Evolutionary conservation across 257 asterid genomes (phyloP), one percentile per base, ranked within the genome.

Genomic region (Leptodermis oblonga): DNA sequence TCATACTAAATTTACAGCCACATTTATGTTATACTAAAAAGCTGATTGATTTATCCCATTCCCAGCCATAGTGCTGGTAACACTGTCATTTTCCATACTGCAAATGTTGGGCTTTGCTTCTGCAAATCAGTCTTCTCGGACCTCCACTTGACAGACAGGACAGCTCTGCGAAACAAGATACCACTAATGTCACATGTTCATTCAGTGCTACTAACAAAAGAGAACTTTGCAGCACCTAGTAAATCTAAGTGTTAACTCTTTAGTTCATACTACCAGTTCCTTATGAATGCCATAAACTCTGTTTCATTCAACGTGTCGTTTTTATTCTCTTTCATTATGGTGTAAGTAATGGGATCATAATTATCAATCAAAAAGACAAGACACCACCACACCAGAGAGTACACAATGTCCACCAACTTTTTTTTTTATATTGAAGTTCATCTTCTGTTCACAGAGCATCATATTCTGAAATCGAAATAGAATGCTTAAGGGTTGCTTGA

Each of bases 71-170:
- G 63, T 28, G 36, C 23, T n/a, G n/a, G n/a, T n/a, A n/a, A n/a
- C 54, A 22, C 31, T 25, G 45, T 25, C 25, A 30, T 17, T 34
- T 30, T 30, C 69, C 11, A 26, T 51, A 56, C 54, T 20, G 59
- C 33, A 3, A 18, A 33, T 33, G 30, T 34, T 9, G 51, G 61
- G 46, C 17, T 25, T 17, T 30, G 43, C 59, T 30, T 23, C 48
- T 15, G 64, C 63, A 25, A 23, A 73, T 82, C 84, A 84, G 74
- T 86, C 82, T 2, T 81, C 95, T 75, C 69, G 72, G 74, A 91
- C 97, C 84, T 87, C 97, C 79, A 75, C 85, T 70, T 79, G 88
- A 61, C 97, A 88, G 60, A 91, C 78, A 18, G 97, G 97, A 83
- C 97, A 91, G 78, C 73, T 88, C 97, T 91, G 90, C 37, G n/a